A percentile compares a stretch with the other conserved stretches of the same genome.
Evolutionary conservation across 129 eudicot genomes (phyloP).

Genomic region (Flaveria ramosissima): DNA sequence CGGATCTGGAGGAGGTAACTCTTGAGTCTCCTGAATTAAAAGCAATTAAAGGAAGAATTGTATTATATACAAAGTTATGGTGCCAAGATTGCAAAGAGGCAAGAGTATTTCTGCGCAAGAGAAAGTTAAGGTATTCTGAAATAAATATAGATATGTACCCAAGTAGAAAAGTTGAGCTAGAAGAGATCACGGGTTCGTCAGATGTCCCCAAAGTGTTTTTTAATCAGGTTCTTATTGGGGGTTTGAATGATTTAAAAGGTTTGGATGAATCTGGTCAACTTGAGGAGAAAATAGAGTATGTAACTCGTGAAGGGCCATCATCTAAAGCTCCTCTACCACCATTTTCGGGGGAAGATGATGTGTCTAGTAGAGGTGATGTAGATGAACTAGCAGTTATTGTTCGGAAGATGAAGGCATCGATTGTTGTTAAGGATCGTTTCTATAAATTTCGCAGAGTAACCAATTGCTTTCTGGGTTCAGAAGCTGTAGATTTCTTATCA

Average conservation of each 20-base stretch:
- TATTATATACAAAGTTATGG: constrained; percentile 64
- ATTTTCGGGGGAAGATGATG: constrained; percentile 77
- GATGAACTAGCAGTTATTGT: constrained; percentile 71
- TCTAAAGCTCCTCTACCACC: constrained; percentile 75
- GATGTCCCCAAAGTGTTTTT: constrained; percentile 65
- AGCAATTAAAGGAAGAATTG: constrained; percentile 58
- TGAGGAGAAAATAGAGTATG: constrained; percentile 60
- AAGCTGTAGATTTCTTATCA: constrained; percentile 72
- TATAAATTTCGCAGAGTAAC: constrained; percentile 63
- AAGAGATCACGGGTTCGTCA: constrained; percentile 52
- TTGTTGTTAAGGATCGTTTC: constrained; percentile 54
- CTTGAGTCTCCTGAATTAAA: constrained; percentile 39
- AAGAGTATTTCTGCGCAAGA: constrained; percentile 48
- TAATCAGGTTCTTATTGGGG: constrained; percentile 63
- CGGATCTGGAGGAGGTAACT: constrained; percentile 26
- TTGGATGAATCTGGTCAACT: constrained; percentile 64
- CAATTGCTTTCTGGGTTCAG: constrained; percentile 64
- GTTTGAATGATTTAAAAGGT: constrained; percentile 47
- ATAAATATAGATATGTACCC: constrained; percentile 69
- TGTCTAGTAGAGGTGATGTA: constrained; percentile 48
- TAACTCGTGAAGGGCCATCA: constrained; percentile 53
- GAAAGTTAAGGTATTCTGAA: constrained; percentile 58
- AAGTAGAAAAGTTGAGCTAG: constrained; percentile 57
- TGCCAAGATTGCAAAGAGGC: constrained; percentile 56
- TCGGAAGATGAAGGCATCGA: constrained; percentile 53